Evolutionary conservation across 1,284 basidiomycete genomes (phyloP).

Genomic region (Abortiporus biennis): DNA sequence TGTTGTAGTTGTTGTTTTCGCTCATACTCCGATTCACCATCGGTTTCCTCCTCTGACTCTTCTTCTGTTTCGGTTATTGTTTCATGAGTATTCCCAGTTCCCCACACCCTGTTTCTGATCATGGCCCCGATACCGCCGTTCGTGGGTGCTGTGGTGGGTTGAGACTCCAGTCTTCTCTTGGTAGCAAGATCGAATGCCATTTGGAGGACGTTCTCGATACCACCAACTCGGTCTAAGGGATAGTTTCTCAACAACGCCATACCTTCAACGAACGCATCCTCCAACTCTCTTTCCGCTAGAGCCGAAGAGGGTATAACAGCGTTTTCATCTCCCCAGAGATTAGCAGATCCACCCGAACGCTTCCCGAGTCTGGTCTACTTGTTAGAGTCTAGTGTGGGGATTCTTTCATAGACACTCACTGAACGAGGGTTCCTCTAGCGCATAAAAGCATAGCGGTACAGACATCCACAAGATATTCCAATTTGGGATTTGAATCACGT

Average conservation of each 20-base stretch:
- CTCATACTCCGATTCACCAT: conserved; percentile 29
- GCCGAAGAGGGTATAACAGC: conserved; percentile 33
- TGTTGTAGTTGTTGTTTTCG: conserved; percentile 21
- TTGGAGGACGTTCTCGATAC: conserved; percentile 66
- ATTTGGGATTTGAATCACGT: conserved; percentile 50
- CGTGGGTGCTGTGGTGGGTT: conserved; percentile 21
- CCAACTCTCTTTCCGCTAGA: conserved; percentile 46
- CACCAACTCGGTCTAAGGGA: conserved; percentile 56
- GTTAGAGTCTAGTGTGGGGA: not conserved
- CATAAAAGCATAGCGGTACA: conserved; percentile 64
- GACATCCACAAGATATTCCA: conserved; percentile 62
- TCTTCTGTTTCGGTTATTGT: conserved; percentile 22
- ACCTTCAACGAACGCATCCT: conserved; percentile 61
- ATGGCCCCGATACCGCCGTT: conserved; percentile 45
- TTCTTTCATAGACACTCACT: conserved; percentile 32
- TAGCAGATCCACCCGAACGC: conserved; percentile 31
- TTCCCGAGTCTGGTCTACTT: conserved; percentile 44
- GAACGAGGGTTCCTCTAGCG: conserved; percentile 44
- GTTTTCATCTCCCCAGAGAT: conserved; percentile 52
- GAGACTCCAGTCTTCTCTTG: conserved; percentile 39
- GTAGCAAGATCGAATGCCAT: conserved; percentile 53
- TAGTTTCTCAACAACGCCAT: conserved; percentile 59
- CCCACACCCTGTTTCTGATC: conserved; percentile 61
- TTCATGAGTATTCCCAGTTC: conserved; percentile 51
- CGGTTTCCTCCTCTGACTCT: conserved; percentile 28